Evolutionary conservation across 129 eudicot species (phyloP), one percentile per base, ranked within the genome.

Genomic region (Centella asiatica): DNA sequence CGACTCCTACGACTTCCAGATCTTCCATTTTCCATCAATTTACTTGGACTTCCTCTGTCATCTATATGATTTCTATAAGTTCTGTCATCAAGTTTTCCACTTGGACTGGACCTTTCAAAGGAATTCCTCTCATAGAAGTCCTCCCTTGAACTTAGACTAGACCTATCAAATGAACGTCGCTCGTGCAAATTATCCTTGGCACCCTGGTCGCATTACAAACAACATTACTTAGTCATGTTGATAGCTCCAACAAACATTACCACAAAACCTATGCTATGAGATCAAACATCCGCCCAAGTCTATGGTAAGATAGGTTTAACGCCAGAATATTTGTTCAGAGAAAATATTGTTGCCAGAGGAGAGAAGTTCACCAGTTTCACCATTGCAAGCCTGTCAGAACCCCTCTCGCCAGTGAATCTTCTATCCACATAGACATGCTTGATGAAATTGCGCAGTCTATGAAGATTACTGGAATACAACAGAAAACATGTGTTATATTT

Each of bases 391-490:
- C 44, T 57, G 1, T 59, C 67, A 9, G 23, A 23, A 57, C 27
- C 50, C 71, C 63, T 66, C 18, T 54, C 81, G 26, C 87, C 87
- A 31, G 84, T 65, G 61, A 63, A 84, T 65, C 39, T 75, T 54
- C 80, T 68, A 26, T 80, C 80, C 58, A 77, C 56, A 18, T 84
- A 84, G 19, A 80, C 76, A 44, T 84, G 79, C 67, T 70, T 84
- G 63, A 84, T 81, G 60, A 84, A 80, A 40, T 80, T 80, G 22
- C 93, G 87, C 45, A 84, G 66, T 72, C 53, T 69, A 23, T 74
- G 66, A 46, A 77, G 80, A 74, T 77, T 75, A 57, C 93, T 84
- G 80, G 5, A 77, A 31, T 39, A 20, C 47, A 62, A 46, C 48
- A 18, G 4, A 37, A 46, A 44, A 5, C 10, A 28, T 5, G 4